Evolutionary conservation across 192 early-diverging fungal species (phyloP).

Genomic region (Chytriomyces confervae): DNA sequence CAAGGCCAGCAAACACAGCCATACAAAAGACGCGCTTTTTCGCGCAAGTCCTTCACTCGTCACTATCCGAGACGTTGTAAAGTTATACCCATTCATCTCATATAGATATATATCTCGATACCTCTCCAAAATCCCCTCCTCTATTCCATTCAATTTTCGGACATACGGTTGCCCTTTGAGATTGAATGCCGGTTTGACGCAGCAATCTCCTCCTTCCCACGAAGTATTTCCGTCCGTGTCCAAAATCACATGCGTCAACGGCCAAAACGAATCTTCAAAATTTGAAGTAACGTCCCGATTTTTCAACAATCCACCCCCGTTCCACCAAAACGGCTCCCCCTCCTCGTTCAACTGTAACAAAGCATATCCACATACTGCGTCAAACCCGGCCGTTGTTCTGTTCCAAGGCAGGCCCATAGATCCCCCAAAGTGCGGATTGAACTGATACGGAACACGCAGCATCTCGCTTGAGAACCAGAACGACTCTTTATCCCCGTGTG

Average conservation of each 20-base stretch:
- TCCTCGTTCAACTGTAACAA: slow-evolving; percentile 14
- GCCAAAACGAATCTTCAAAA: background rate
- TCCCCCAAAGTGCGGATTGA: slow-evolving; percentile 54
- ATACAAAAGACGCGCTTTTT: too few species aligned
- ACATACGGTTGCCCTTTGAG: too few species aligned
- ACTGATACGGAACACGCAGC: slow-evolving; percentile 59
- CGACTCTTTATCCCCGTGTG: slow-evolving; percentile 71
- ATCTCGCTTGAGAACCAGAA: slow-evolving; percentile 73
- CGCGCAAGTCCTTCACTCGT: too few species aligned
- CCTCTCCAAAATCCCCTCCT: too few species aligned
- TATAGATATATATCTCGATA: too few species aligned
- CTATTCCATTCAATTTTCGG: too few species aligned
- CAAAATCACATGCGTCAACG: slow-evolving; percentile 8
- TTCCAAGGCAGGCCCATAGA: slow-evolving; percentile 49
- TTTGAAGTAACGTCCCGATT: background rate
- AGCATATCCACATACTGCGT: background rate
- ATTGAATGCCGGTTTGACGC: too few species aligned
- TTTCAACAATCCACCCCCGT: slow-evolving; percentile 19
- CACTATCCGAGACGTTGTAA: too few species aligned
- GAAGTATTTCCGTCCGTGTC: slow-evolving; percentile 4
- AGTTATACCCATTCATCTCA: too few species aligned
- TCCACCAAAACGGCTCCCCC: slow-evolving; percentile 18
- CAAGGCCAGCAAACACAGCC: too few species aligned
- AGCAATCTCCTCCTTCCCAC: slow-evolving; percentile 6
- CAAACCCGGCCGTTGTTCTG: background rate